Evolutionary conservation across 176 grass and related monocot genomes (phyloP).

Genomic region (Oryza brachyantha): DNA sequence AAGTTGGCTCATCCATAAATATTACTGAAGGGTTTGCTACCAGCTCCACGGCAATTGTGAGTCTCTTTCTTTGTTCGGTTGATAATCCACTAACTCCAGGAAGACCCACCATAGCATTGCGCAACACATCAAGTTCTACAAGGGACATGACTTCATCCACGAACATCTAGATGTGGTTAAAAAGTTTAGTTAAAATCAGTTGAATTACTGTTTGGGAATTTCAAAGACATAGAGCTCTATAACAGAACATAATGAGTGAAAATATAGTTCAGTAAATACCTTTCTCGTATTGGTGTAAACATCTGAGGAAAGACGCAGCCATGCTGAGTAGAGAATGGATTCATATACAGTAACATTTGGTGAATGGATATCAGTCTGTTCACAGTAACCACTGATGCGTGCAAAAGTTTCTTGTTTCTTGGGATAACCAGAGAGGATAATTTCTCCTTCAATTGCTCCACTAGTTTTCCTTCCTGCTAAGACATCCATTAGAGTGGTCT

Average conservation of each 20-base stretch:
- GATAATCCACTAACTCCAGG: constrained; percentile 77
- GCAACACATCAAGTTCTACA: constrained; percentile 77
- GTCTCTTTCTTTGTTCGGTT: constrained; percentile 82
- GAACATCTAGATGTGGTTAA: constrained; percentile 49
- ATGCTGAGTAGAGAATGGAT: constrained; percentile 80
- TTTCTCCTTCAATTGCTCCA: constrained; percentile 69
- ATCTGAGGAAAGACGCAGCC: constrained; percentile 74
- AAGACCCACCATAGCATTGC: constrained; percentile 78
- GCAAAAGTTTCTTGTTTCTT: constrained; percentile 94
- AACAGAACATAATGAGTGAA: not conserved
- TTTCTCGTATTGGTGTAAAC: constrained; percentile 45
- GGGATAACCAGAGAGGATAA: constrained; percentile 69
- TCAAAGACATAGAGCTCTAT: not conserved
- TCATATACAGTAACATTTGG: constrained; percentile 75
- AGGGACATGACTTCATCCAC: constrained; percentile 92
- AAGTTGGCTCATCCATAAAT: constrained; percentile 98
- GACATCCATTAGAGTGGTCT: constrained; percentile 96
- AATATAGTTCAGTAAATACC: constrained; percentile 30
- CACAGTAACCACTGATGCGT: constrained; percentile 80
- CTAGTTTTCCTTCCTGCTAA: constrained; percentile 90
- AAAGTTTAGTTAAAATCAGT: not conserved
- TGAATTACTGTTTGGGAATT: not conserved
- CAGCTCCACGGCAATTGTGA: constrained; percentile 87
- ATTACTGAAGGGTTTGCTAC: constrained; percentile 91
- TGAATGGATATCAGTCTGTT: constrained; percentile 92